A percentile compares a stretch with the other conserved stretches of the same genome.
These are phyloP conservation scores for Glarea lozoyensis DNA, from an alignment of 495 filamentous ascomycete genomes.

Conservation along the genomic window DNA sequence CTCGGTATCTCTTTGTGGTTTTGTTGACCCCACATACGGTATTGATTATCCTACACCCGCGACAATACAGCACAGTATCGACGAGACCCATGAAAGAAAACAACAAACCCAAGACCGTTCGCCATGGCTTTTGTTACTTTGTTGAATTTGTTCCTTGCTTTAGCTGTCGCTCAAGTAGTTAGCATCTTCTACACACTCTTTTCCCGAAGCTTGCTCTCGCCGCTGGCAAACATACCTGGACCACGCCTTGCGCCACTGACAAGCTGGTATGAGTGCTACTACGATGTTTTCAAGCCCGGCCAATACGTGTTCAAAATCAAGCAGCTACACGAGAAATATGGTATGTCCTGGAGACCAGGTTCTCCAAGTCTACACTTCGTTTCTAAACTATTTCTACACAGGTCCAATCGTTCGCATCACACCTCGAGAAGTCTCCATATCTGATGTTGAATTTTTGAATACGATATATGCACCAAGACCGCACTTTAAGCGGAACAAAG, in stretches of 20 bases:
- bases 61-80: too few species aligned
- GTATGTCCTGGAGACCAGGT: constrained; percentile 19
- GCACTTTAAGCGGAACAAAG: constrained; percentile 9
- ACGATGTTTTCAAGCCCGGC: constrained; percentile 31
- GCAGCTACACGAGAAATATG: constrained; percentile 39
- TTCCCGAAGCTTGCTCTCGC: constrained; percentile 33
- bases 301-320: constrained; percentile 32
- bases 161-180: too few species aligned
- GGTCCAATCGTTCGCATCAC: constrained; percentile 48
- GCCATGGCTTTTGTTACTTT: too few species aligned
- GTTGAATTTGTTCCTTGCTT: too few species aligned
- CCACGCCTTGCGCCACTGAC: constrained; percentile 38
- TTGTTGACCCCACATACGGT: too few species aligned
- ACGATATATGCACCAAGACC: constrained; percentile 38
- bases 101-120: too few species aligned
- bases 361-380: too few species aligned
- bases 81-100: too few species aligned
- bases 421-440: constrained; percentile 48
- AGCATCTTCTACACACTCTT: neutral
- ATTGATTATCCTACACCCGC: too few species aligned
- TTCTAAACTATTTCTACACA: constrained; percentile 2
- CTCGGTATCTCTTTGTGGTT: too few species aligned
- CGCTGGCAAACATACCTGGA: constrained; percentile 34
- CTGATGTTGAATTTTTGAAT: constrained; percentile 53
- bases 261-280: constrained; percentile 38